These are phyloP conservation scores for Kwoniella shivajii DNA, from an alignment of 1,284 basidiomycete species.

Conservation along the genomic window DNA sequence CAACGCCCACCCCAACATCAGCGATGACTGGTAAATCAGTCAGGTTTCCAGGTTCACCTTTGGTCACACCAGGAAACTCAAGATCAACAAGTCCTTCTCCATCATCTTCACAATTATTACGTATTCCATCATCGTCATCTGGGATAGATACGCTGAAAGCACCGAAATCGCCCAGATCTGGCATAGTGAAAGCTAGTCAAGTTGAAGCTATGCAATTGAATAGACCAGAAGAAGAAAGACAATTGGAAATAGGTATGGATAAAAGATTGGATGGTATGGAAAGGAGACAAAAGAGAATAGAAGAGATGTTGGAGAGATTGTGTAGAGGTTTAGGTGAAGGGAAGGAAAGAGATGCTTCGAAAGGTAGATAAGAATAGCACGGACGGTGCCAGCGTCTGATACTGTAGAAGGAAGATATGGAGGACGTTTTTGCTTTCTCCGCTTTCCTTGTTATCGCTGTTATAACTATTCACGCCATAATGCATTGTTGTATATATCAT, in stretches of 20 bases:
- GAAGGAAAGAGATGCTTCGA: background rate
- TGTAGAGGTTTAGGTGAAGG: background rate
- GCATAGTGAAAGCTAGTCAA: slow-evolving; percentile 31
- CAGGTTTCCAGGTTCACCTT: background rate
- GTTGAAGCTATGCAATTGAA: slow-evolving; percentile 20
- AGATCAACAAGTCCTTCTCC: slow-evolving; percentile 1
- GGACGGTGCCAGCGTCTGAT: no score
- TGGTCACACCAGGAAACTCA: background rate
- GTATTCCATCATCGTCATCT: no score
- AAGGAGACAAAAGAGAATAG: slow-evolving; percentile 45
- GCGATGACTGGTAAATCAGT: background rate
- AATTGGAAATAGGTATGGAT: slow-evolving; percentile 16
- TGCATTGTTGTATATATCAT: no score
- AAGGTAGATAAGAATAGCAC: background rate
- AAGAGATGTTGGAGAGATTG: slow-evolving; percentile 39
- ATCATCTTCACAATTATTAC: no score
- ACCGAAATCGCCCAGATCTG: slow-evolving; percentile 5
- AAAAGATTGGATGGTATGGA: slow-evolving; percentile 42
- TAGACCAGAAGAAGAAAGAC: slow-evolving; percentile 17
- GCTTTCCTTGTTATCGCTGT: no score
- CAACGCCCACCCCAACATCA: background rate
- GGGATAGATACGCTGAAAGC: no score
- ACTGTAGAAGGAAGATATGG: no score
- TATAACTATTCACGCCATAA: no score
- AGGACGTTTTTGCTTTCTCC: no score